These are phyloP conservation scores for Yueomyces sp. DNA, from an alignment of 805 yeast genomes.

Conservation along the genomic window DNA sequence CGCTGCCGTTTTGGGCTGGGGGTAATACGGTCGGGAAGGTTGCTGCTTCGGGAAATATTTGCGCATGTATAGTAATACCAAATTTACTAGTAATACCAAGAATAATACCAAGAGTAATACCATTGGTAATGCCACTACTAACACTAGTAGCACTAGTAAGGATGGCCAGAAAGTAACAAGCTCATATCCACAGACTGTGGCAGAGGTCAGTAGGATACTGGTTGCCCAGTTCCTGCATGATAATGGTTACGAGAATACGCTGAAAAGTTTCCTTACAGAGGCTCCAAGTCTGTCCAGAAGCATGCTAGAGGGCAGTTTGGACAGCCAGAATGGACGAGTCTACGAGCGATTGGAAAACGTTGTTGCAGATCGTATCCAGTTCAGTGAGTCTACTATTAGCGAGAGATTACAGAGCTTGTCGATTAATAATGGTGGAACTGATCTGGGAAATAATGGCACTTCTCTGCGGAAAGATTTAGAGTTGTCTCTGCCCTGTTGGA, in stretches of 20 bases:
- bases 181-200: not conserved
- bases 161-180: too few species aligned
- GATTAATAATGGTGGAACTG: conserved; percentile 5
- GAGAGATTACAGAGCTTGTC: conserved; percentile 6
- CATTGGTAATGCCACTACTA: too few species aligned
- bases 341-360: conserved; percentile 7
- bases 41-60: too few species aligned
- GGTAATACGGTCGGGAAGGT: too few species aligned
- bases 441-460: not conserved
- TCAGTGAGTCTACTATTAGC: conserved; percentile 8
- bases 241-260: conserved; percentile 34
- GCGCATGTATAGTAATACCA: too few species aligned
- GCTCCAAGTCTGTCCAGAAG: conserved; percentile 3
- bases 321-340: not conserved
- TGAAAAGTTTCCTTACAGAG: conserved; percentile 32
- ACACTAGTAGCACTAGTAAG: too few species aligned
- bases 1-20: too few species aligned
- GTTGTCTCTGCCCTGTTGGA: conserved; percentile 8
- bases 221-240: conserved; percentile 47
- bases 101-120: too few species aligned
- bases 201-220: conserved; percentile 17
- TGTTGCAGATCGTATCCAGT: conserved; percentile 17
- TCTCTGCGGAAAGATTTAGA: not conserved
- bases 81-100: too few species aligned
- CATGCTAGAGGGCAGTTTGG: not conserved